Percentiles rank a stretch among this genome's conserved stretches.
phyloP scores from a whole-genome alignment of 108 stramenopile genomes.

The Cyclostephanos tholiformis region DNA sequence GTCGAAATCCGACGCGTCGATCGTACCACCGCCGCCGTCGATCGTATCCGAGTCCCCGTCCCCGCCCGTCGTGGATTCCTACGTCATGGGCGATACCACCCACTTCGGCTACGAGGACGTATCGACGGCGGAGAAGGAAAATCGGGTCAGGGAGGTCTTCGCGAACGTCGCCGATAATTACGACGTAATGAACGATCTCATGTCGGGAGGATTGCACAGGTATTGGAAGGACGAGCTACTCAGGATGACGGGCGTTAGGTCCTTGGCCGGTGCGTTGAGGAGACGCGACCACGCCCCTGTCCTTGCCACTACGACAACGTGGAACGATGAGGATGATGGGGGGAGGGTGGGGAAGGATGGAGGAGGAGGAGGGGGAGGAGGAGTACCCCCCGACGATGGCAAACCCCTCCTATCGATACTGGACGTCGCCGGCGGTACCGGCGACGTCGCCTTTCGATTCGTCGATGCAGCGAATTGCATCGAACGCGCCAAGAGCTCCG shows the following conservation, averaged over 20 bases:
- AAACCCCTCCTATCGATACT: slow-evolving; percentile 57
- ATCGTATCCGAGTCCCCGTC: no score
- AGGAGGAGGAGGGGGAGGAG: slow-evolving; percentile 21
- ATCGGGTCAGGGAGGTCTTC: slow-evolving; percentile 82
- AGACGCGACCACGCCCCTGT: no score
- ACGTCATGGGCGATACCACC: slow-evolving; percentile 57
- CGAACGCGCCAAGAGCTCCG: slow-evolving; percentile 61
- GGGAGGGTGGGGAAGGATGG: slow-evolving; percentile 7
- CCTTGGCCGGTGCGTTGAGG: slow-evolving; percentile 65
- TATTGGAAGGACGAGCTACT: slow-evolving; percentile 98
- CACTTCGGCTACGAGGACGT: slow-evolving; percentile 85
- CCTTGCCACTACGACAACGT: no score
- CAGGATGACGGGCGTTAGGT: slow-evolving; percentile 61
- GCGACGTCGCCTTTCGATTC: slow-evolving; percentile 97
- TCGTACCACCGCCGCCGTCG: background rate
- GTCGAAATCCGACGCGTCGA: no score
- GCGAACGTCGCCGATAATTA: slow-evolving; percentile 87
- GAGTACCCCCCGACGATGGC: no score
- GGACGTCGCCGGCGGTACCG: slow-evolving; percentile 98
- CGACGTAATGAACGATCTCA: slow-evolving; percentile 99
- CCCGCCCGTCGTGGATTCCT: slow-evolving; percentile 16
- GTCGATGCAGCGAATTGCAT: slow-evolving; percentile 72
- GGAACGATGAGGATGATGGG: no score
- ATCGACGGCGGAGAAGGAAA: slow-evolving; percentile 72
- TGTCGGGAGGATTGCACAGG: slow-evolving; percentile 94